These are phyloP conservation scores for Collybia nuda DNA, from an alignment of 768 basidiomycete genomes.

Conservation along the genomic window DNA sequence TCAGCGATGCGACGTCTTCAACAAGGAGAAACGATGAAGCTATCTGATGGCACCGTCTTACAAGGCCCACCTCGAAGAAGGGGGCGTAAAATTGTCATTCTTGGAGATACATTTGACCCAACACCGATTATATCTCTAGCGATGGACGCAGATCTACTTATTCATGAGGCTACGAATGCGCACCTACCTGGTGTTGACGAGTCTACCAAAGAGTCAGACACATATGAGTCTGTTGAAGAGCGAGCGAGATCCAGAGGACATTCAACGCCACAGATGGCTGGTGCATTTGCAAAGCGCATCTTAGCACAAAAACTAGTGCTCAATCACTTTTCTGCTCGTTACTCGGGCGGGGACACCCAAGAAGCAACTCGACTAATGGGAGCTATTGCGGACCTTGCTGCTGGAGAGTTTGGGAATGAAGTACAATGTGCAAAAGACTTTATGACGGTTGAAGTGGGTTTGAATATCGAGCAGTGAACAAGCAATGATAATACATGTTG, in stretches of 20 bases:
- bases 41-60: slow-evolving; percentile 73
- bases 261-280: slow-evolving; percentile 92
- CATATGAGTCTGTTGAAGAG: slow-evolving; percentile 57
- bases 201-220: slow-evolving; percentile 59
- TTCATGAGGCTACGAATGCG: slow-evolving; percentile 92
- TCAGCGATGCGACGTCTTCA: slow-evolving; percentile 67
- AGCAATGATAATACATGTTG: slow-evolving; percentile 11
- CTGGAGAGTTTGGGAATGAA: slow-evolving; percentile 48
- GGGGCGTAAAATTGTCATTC: slow-evolving; percentile 76
- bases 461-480: slow-evolving; percentile 24
- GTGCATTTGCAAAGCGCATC: slow-evolving; percentile 69
- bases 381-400: slow-evolving; percentile 59
- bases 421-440: slow-evolving; percentile 75
- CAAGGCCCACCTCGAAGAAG: slow-evolving; percentile 62
- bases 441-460: slow-evolving; percentile 63
- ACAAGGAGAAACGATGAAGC: slow-evolving; percentile 57
- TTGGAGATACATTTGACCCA: slow-evolving; percentile 86
- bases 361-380: slow-evolving; percentile 58
- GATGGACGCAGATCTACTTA: slow-evolving; percentile 64
- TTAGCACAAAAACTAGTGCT: slow-evolving; percentile 63
- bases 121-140: slow-evolving; percentile 64
- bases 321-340: slow-evolving; percentile 86
- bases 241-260: slow-evolving; percentile 79
- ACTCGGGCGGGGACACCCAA: slow-evolving; percentile 62
- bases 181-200: slow-evolving; percentile 67